Evolutionary conservation across 2,329 filamentous ascomycete genomes (phyloP), one percentile per base, ranked within the genome.

Genomic region (Aspergillus novofumigatus): DNA sequence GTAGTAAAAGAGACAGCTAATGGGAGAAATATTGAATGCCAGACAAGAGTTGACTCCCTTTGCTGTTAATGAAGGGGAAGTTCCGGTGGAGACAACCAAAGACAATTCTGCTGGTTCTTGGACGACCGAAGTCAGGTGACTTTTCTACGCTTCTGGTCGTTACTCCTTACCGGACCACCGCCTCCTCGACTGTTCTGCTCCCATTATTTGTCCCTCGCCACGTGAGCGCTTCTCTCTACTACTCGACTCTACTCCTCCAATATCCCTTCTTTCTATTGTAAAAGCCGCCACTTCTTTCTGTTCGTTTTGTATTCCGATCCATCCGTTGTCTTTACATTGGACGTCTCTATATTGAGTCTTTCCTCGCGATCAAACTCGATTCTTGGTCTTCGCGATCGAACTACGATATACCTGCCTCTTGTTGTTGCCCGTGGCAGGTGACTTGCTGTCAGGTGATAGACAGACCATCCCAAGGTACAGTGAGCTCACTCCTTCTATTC

Each of bases 401-500:
- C 67, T 66, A 67, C 60, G 61, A 67, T 66, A 65, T 60, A 66
- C 59, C 56, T 58, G 52, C 56, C 48, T 66, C 65, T 69, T 74
- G 67, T 72, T 74, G 68, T 72, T 69, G 67, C 70, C 70, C 67
- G 67, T 67, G 68, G 71, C 72, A 74, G 72, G 73, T 75, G 73
- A 75, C 73, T 73, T 75, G 63, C 64, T 71, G 73, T 75, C 73
- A 75, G 72, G 72, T 75, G 73, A 75, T 75, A 75, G 65, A 72
- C 58, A 70, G 65, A 65, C 65, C 66, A 72, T 73, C 70, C 68
- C 69, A 72, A 70, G 69, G 69, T 69, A 72, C 67, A 56, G 66
- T 59, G 60, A 61, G 58, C 58, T 65, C 65, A 51, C 56, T 59
- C 57, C 53, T 59, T 55, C 59, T 59, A 57, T 51, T 45, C 57